Percentiles rank a stretch among this genome's conserved stretches.
Conservation (phyloP, 805 yeast genomes). For the Nakazawaea populi region DNA sequence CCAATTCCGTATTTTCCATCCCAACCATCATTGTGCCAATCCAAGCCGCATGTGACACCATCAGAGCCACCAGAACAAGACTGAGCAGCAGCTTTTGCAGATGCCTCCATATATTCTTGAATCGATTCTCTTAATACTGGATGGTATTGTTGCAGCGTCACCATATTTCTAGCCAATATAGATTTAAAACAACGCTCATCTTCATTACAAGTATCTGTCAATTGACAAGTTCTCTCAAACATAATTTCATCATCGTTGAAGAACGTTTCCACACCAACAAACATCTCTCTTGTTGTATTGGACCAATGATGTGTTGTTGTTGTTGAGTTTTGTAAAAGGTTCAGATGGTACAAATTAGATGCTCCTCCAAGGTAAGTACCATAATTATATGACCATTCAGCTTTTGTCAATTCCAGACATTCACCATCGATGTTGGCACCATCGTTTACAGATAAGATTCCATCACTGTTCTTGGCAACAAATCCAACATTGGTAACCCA, state of each 20-base stretch:
- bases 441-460: slow-evolving; percentile 37
- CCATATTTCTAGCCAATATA: slow-evolving; percentile 60
- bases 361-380: slow-evolving; percentile 43
- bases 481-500: slow-evolving; percentile 37
- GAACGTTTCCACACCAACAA: slow-evolving; percentile 31
- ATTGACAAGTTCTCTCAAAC: slow-evolving; percentile 59
- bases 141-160: slow-evolving; percentile 48
- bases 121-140: slow-evolving; percentile 43
- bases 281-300: slow-evolving; percentile 35
- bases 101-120: slow-evolving; percentile 24
- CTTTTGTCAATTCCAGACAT: slow-evolving; percentile 42
- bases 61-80: slow-evolving; percentile 73
- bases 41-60: slow-evolving; percentile 69
- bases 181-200: slow-evolving; percentile 76
- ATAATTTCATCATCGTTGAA: slow-evolving; percentile 41
- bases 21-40: slow-evolving; percentile 57
- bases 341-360: slow-evolving; percentile 1
- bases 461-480: slow-evolving; percentile 20
- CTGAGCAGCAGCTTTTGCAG: slow-evolving; percentile 64
- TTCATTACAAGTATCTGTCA: slow-evolving; percentile 48
- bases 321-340: slow-evolving; percentile 12
- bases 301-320: slow-evolving; percentile 33
- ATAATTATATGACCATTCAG: slow-evolving; percentile 67
- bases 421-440: slow-evolving; percentile 48
- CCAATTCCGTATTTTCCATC: slow-evolving; percentile 71